Conservation (phyloP, 805 yeast species). For the Ogataea thermomethanolica region DNA sequence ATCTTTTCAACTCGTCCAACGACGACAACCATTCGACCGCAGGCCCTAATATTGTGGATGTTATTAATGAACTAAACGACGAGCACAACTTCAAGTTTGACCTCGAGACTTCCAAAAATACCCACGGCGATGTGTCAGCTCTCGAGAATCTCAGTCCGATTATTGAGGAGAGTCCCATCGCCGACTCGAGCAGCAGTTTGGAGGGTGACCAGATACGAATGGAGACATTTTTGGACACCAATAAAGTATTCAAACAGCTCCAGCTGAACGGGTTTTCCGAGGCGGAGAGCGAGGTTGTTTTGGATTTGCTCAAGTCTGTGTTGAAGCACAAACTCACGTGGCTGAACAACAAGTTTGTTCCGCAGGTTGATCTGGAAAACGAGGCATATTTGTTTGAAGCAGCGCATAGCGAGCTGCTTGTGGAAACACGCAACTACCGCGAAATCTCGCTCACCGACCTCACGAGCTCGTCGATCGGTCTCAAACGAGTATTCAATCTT, state of each 20-base stretch:
- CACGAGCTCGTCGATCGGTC: constrained; percentile 59
- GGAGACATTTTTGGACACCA: constrained; percentile 55
- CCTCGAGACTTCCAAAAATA: constrained; percentile 6
- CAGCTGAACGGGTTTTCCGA: constrained; percentile 55
- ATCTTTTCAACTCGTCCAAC: constrained; percentile 2
- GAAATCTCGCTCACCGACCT: constrained; percentile 66
- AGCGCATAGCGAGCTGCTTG: constrained; percentile 81
- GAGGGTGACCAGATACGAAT: constrained; percentile 24
- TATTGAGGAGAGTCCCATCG: constrained; percentile 2
- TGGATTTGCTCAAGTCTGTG: constrained; percentile 40
- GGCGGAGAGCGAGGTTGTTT: constrained; percentile 56
- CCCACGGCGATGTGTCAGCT: constrained; percentile 12
- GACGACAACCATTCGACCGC: constrained; percentile 15
- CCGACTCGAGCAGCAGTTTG: background rate
- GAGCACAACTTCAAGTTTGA: constrained; percentile 22
- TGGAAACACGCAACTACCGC: constrained; percentile 71
- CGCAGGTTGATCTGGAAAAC: constrained; percentile 72
- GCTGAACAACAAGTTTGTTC: constrained; percentile 46
- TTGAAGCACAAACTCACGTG: constrained; percentile 40
- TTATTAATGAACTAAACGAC: constrained; percentile 28
- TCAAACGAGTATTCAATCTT: constrained; percentile 70
- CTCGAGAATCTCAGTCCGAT: constrained; percentile 14
- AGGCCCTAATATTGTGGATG: constrained; percentile 27
- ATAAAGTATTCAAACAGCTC: constrained; percentile 53
- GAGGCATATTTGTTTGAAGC: constrained; percentile 88